These are phyloP conservation scores for Perkinsus olseni DNA, from an alignment of 169 alveolate species.

Conservation along the genomic window DNA sequence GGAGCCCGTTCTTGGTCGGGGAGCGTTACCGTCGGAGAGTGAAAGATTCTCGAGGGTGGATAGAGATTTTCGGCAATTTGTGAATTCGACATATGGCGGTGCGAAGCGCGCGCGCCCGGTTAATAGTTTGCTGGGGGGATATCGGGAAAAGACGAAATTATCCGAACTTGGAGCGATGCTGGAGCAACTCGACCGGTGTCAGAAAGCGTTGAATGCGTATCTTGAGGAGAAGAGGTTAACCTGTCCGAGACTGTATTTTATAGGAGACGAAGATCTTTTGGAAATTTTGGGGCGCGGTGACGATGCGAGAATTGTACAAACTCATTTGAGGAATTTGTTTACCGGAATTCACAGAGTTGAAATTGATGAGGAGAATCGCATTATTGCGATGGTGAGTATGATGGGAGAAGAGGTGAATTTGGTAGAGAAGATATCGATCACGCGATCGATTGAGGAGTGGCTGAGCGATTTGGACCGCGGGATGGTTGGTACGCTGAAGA, in stretches of 20 bases:
- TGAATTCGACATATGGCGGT: background rate
- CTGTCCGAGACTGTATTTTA: conserved; percentile 82
- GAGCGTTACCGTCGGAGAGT: conserved; percentile 80
- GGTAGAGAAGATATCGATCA: conserved; percentile 53
- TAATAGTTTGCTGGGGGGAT: background rate
- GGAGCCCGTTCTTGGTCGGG: conserved; percentile 85
- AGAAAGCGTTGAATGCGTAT: conserved; percentile 78
- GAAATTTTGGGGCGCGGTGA: conserved; percentile 79
- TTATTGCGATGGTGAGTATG: conserved; percentile 58
- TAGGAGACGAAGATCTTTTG: conserved; percentile 86
- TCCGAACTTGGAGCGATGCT: conserved; percentile 46
- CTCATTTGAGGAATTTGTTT: conserved; percentile 78
- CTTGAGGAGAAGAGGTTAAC: conserved; percentile 78
- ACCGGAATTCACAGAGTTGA: conserved; percentile 78
- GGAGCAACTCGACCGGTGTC: conserved; percentile 78
- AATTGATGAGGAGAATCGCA: conserved; percentile 52
- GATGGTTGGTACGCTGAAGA: conserved; percentile 67
- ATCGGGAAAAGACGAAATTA: background rate
- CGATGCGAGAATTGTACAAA: conserved; percentile 75
- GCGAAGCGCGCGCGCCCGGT: background rate
- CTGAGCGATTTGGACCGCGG: conserved; percentile 61
- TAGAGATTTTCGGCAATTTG: conserved; percentile 56
- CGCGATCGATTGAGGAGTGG: conserved; percentile 83
- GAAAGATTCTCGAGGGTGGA: conserved; percentile 79
- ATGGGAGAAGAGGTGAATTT: conserved; percentile 67